Evolutionary conservation across 2,329 filamentous ascomycete species (phyloP), one percentile per base, ranked within the genome.

Genomic region (Aureobasidium sp.): DNA sequence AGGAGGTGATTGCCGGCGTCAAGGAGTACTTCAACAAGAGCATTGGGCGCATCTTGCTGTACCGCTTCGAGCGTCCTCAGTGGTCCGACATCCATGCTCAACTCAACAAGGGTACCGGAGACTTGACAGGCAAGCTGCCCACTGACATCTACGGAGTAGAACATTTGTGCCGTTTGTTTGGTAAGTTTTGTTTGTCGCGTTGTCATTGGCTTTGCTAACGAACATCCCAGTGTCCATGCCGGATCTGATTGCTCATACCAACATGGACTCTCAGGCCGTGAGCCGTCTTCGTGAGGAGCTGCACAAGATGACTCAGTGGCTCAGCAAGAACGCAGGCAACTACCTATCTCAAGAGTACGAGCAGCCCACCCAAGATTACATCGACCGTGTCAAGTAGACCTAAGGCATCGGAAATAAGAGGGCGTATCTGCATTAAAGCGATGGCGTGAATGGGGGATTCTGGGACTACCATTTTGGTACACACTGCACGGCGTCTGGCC

Each of bases 1-100:
- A 96, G 68, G 94, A 99, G 76, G 89, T 96, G 9, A 81, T 96
- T 47, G 84, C 87, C 22, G 94, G 94, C 2, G 78, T 97, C 58
- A 88, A 87, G 66, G 91, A 96, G 75, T 99, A 99, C 73, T 99
- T 99, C 74, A 91, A 97, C 73, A 91, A 90, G 74, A 86, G 86
- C 22, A 82, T 99, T 1, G 90, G 92, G 31, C 88, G 92, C 60
- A 90, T 97, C 64, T 80, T 99, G 11, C 83, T 99, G 3, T 99
- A 99, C 72, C 91, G 91, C 53, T 96, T 96, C 67, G 94, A 99
- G 77, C 88, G 94, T 29, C 84, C 87, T 59, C 94, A 99, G 73
- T 96, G 92, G 72, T 85, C 88, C 62, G 86, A 92, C 52, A 80
- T 94, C 61, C 83, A 87, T 68, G 86, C 89, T 71, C 80, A 85